Conservation (phyloP, 345 rosid species). For the Raphanus sativus region DNA sequence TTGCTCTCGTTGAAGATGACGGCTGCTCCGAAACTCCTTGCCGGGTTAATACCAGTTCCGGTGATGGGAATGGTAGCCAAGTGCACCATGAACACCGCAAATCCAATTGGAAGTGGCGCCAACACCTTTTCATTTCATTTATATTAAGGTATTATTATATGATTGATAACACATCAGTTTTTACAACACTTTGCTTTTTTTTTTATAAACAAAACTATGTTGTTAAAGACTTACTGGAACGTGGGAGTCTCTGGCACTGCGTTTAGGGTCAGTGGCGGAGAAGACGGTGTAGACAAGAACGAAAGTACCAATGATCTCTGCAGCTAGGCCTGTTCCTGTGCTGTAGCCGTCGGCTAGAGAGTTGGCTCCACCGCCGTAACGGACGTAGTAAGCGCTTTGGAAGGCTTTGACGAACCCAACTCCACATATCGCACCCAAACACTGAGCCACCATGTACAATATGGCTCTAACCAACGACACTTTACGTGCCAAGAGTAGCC, state of each 20-base stretch:
- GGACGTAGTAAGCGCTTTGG: slow-evolving; percentile 51
- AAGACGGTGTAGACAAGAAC: slow-evolving; percentile 69
- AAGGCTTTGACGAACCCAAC: slow-evolving; percentile 63
- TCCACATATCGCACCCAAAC: slow-evolving; percentile 71
- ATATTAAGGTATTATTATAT: background rate
- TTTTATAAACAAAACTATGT: background rate
- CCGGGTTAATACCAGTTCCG: slow-evolving; percentile 96
- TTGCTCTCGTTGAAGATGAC: slow-evolving; percentile 72
- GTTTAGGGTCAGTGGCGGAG: slow-evolving; percentile 69
- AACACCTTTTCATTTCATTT: slow-evolving; percentile 54
- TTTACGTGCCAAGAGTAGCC: slow-evolving; percentile 58
- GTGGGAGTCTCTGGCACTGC: slow-evolving; percentile 65
- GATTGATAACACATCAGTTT: background rate
- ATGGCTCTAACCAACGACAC: slow-evolving; percentile 64
- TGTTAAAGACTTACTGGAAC: slow-evolving; percentile 50
- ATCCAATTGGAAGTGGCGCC: slow-evolving; percentile 97
- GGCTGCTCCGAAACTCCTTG: slow-evolving; percentile 96
- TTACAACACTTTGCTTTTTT: background rate
- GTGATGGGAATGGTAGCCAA: slow-evolving; percentile 89
- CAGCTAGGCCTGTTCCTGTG: slow-evolving; percentile 61
- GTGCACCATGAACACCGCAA: slow-evolving; percentile 97
- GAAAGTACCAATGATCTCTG: slow-evolving; percentile 69
- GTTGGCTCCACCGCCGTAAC: slow-evolving; percentile 69
- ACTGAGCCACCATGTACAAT: slow-evolving; percentile 64
- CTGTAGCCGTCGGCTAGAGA: slow-evolving; percentile 45